These are phyloP conservation scores for Nematodospora anomalae DNA, from an alignment of 1,139 yeast genomes.

Conservation along the genomic window DNA sequence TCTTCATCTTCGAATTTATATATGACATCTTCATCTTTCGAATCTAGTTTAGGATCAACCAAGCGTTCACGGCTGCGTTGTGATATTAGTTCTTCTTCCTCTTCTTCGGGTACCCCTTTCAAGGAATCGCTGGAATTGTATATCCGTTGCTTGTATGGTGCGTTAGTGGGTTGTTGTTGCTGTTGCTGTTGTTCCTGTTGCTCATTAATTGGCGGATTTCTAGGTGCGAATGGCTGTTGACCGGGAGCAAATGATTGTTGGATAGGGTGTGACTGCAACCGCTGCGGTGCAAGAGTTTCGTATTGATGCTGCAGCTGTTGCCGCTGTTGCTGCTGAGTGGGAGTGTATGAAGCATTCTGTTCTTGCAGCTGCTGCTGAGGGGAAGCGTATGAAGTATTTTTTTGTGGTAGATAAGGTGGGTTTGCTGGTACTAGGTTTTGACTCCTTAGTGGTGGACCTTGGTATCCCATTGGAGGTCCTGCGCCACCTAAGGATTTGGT, in stretches of 20 bases:
- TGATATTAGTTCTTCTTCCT: slow-evolving; percentile 27
- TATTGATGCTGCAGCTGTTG: no score
- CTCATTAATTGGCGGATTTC: neutral
- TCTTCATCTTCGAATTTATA: slow-evolving; percentile 34
- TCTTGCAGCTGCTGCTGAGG: slow-evolving; percentile 7
- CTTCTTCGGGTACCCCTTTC: slow-evolving; percentile 44
- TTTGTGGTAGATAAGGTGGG: slow-evolving; percentile 11
- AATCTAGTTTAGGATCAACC: slow-evolving; percentile 2
- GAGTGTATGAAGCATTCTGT: neutral
- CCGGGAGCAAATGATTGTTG: slow-evolving; percentile 5
- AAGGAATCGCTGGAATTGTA: slow-evolving; percentile 36
- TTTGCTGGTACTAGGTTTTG: slow-evolving; percentile 14
- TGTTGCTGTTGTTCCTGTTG: slow-evolving; percentile 1
- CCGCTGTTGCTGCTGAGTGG: neutral
- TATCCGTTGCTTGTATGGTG: slow-evolving; percentile 2
- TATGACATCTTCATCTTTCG: slow-evolving; percentile 28
- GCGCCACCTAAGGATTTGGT: slow-evolving; percentile 14
- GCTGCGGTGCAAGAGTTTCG: slow-evolving; percentile 2
- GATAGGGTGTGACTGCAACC: neutral
- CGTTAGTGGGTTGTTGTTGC: slow-evolving; percentile 2
- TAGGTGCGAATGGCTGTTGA: slow-evolving; percentile 5
- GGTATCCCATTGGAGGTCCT: slow-evolving; percentile 9
- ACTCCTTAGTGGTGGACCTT: slow-evolving; percentile 12
- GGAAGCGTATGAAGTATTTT: slow-evolving; percentile 3
- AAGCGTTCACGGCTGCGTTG: neutral